Percentiles rank a stretch among this genome's conserved stretches.
Conservation (phyloP, 2,329 filamentous ascomycete genomes). For the Botrytis fragariae region DNA sequence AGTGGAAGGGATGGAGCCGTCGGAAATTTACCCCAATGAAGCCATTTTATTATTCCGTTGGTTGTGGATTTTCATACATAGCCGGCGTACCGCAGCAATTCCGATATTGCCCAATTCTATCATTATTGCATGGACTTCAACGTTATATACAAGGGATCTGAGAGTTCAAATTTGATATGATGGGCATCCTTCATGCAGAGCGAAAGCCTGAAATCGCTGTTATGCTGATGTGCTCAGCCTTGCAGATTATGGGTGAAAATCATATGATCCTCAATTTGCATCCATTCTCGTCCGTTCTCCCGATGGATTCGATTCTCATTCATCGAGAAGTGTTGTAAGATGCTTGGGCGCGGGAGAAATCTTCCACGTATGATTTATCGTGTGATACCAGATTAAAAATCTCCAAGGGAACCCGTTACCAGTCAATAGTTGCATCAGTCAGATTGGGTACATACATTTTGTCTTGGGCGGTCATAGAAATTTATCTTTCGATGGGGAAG, state of each 20-base stretch:
- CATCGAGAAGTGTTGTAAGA: neutral
- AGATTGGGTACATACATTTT: neutral
- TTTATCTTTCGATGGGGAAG: constrained; percentile 1
- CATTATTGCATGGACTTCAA: constrained; percentile 7
- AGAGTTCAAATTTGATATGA: neutral
- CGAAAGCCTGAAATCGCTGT: neutral
- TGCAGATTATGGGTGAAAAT: constrained; percentile 17
- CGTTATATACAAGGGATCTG: neutral
- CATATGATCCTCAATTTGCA: constrained; percentile 9
- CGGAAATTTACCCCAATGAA: neutral
- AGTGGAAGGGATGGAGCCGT: neutral
- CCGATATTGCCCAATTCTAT: neutral
- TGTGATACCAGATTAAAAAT: constrained; percentile 26
- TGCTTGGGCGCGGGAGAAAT: constrained; percentile 2
- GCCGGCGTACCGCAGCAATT: neutral
- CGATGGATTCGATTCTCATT: neutral
- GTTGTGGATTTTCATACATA: neutral
- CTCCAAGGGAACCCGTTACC: constrained; percentile 16
- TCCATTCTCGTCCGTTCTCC: neutral
- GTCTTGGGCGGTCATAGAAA: constrained; percentile 1
- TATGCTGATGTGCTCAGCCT: constrained; percentile 20
- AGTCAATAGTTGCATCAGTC: neutral
- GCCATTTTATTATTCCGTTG: neutral
- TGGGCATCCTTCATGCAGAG: constrained; percentile 13
- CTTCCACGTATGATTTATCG: constrained; percentile 25